Evolutionary conservation across 1,284 basidiomycete species (phyloP).

Genomic region (Tilletia setariae): DNA sequence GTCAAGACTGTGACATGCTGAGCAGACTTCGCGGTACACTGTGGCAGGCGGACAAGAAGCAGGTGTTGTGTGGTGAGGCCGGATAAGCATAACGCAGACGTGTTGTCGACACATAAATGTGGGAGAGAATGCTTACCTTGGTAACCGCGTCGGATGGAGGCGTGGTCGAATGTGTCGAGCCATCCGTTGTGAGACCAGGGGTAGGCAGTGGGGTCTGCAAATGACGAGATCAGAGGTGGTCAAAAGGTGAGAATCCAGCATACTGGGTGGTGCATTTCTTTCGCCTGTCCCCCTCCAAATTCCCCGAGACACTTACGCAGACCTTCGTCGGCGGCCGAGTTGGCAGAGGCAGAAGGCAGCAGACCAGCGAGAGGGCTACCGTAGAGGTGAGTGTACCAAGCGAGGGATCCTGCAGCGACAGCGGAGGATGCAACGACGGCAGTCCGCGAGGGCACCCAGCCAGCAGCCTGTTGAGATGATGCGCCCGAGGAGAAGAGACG

Average conservation of each 20-base stretch:
- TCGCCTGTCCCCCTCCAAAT: background rate
- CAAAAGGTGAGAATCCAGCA: background rate
- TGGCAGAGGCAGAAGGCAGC: slow-evolving; percentile 68
- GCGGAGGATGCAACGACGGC: slow-evolving; percentile 74
- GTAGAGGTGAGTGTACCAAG: slow-evolving; percentile 94
- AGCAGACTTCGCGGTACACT: slow-evolving; percentile 98
- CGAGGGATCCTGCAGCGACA: slow-evolving; percentile 79
- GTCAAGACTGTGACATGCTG: slow-evolving; percentile 97
- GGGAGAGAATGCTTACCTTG: slow-evolving; percentile 55
- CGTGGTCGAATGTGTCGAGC: slow-evolving; percentile 91
- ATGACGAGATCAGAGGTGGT: background rate
- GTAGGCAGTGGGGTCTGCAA: slow-evolving; percentile 68
- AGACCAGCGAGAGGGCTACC: slow-evolving; percentile 59
- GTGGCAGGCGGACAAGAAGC: slow-evolving; percentile 20
- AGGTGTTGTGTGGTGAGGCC: background rate
- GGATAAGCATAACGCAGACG: background rate
- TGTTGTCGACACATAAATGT: too few relatives aligned
- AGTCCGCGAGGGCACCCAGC: slow-evolving; percentile 68
- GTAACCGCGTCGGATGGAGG: slow-evolving; percentile 90
- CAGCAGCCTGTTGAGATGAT: slow-evolving; percentile 7
- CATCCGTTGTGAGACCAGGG: slow-evolving; percentile 88
- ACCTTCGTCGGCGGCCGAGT: slow-evolving; percentile 62
- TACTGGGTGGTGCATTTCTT: background rate
- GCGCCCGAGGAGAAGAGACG: background rate
- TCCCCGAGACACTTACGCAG: slow-evolving; percentile 13